Evolutionary conservation across 83 land plant species (phyloP), one percentile per base, ranked within the genome.

Genomic region (Larix sibirica): DNA sequence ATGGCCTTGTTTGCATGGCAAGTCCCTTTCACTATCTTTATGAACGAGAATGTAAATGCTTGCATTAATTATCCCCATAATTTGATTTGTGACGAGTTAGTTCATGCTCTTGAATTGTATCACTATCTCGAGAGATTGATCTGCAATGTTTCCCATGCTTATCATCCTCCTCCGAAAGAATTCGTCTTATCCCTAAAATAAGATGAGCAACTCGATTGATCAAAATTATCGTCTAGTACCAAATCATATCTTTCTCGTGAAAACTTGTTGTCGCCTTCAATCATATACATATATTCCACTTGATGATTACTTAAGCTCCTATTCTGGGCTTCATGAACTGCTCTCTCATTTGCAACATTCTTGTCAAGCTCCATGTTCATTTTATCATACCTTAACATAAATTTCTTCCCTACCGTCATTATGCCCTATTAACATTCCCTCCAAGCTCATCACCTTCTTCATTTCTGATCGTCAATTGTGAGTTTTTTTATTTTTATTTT

Each of bases 1-100:
- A 58, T 78, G 63, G 3, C 40, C 63, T 28, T 8, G 40, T 59
- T 24, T 78, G 80, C 4, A 1, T 9, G 28, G 18, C 36, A 13
- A 4, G 10, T 58, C 80, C n/a, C 28, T 20, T 56, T 59, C 80
- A 59, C 28, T 59, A 56, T 78, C 80, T 78, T 78, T 26, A 28
- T 56, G 13, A 26, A 56, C 10, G 21, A 4, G 80, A 78, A 4
- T 4, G 42, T 23, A 20, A 78, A 60, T 24, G 21, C 64, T 42
- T 31, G 28, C 59, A 6, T 7, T 58, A 12, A 61, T 58, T 28
- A 60, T 78, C 80, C 20, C 18, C 28, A 33, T 10, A 6, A 78
- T 4, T n/a, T 1, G 38, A 59, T 31, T 21, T 33, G 2, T 31
- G 7, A 58, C 17, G 2, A 17, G 21, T 31, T 4, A 9, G 26